Conservation (phyloP, 2,329 filamentous ascomycete genomes). For the Aspergillus sp. region DNA sequence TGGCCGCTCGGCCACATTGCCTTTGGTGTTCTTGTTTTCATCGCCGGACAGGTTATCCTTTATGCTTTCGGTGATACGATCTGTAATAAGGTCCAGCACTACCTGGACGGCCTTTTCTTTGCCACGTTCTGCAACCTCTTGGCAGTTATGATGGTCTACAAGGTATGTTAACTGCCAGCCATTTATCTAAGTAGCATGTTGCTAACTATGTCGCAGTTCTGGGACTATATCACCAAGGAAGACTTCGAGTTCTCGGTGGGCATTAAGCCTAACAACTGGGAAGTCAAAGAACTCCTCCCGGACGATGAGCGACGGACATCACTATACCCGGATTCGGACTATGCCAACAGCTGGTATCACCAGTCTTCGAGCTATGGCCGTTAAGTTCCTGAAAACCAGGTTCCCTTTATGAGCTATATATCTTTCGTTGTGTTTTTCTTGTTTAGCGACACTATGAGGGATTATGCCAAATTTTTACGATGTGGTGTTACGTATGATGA, state of each 20-base stretch:
- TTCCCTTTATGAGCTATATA: too few species aligned
- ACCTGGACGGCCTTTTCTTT: conserved; percentile 90
- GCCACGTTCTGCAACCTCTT: conserved; percentile 89
- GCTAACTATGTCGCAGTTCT: conserved; percentile 61
- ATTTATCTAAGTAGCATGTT: not conserved
- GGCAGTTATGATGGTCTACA: conserved; percentile 99
- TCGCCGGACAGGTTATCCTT: conserved; percentile 83
- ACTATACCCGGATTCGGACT: conserved; percentile 58
- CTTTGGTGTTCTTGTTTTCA: conserved; percentile 86
- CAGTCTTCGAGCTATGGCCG: conserved; percentile 31
- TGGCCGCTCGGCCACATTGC: conserved; percentile 91
- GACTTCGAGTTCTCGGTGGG: conserved; percentile 98
- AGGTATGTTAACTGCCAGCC: conserved; percentile 50
- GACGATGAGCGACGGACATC: conserved; percentile 73
- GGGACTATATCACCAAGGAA: conserved; percentile 98
- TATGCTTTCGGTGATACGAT: conserved; percentile 84
- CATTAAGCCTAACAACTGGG: conserved; percentile 94
- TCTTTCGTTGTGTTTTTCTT: too few species aligned
- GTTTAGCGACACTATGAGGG: too few species aligned
- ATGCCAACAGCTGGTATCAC: conserved; percentile 39
- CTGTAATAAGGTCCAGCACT: conserved; percentile 79
- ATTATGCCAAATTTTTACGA: too few species aligned
- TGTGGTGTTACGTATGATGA: too few species aligned
- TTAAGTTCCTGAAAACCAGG: too few species aligned
- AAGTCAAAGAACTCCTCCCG: conserved; percentile 82